Base-by-base conservation (phyloP, 2,329 filamentous ascomycete species). In the Fusarium sp. region DNA sequence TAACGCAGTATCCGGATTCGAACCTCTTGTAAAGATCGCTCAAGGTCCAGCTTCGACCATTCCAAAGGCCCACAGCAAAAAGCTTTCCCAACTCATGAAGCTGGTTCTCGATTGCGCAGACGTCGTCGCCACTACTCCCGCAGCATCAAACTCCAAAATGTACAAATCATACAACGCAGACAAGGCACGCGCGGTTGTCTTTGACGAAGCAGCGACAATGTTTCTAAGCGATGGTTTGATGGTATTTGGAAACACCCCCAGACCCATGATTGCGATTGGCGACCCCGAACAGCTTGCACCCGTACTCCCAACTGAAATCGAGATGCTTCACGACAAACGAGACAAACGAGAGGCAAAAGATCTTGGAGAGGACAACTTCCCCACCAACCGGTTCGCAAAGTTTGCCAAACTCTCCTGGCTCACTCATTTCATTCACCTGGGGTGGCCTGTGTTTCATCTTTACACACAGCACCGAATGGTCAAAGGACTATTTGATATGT, bases 401-500 rank as follows among this genome's bases (percentile, higher is more conserved):
- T 50, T 55, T 8, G 32, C 20, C 1, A 6, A 44, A 1, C 20
- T 65, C 4, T 65, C 61, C 0, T 65, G 61, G 56, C 37, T 61
- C 0, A 35, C 61, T 0, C 60, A 48, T 44, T 55, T 65, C 1
- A 44, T 59, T 3, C 37, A 51, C 1, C 48, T 65, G 0, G 55
- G 60, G 0, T 52, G 44, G 28, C 62, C 62, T 0, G 49, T 51
- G 0, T 48, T 65, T 13, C 44, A 60, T 1, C 30, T 65, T 1
- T 37, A 45, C 1, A 66, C 35, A 0, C 63, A 66, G 5, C 43
- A 65, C 3, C 49, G 61, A 1, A 66, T 66, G 56, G 47, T 50
- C 0, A 5, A 41, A 2, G 24, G 56, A 4, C 26, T 44, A 0
- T 65, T 66, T 2, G 50, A 61, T 6, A 14, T 65, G 0, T 45